Conservation (phyloP, 2,329 filamentous ascomycete species). For the Xylogone sp. region DNA sequence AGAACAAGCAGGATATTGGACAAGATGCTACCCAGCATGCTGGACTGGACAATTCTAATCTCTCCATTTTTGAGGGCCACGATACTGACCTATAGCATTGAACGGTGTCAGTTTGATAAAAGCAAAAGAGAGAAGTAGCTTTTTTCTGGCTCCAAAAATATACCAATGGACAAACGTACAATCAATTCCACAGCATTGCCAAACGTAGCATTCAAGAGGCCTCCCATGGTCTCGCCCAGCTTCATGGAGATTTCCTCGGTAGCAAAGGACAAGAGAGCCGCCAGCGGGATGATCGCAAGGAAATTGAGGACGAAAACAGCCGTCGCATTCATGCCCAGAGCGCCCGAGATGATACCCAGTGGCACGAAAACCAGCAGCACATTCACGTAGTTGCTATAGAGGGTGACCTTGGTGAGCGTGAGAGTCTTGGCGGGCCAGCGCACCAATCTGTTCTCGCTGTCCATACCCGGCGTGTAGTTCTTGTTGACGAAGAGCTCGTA, state of each 20-base stretch:
- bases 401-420: constrained; percentile 27
- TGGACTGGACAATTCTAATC: constrained; percentile 95
- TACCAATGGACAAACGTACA: too few relatives aligned
- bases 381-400: constrained; percentile 56
- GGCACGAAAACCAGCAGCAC: constrained; percentile 75
- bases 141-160: too few relatives aligned
- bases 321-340: constrained; percentile 46
- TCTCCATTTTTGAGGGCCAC: constrained; percentile 81
- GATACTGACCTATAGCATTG: constrained; percentile 69
- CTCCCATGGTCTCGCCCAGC: constrained; percentile 53
- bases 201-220: constrained; percentile 46
- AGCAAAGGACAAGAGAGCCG: constrained; percentile 47
- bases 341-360: constrained; percentile 65
- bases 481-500: constrained; percentile 21
- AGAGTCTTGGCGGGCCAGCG: constrained; percentile 20
- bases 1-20: constrained; percentile 90
- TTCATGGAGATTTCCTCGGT: constrained; percentile 54
- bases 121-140: too few relatives aligned
- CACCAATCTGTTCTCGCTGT: constrained; percentile 24
- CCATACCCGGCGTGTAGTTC: constrained; percentile 22
- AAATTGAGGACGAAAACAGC: constrained; percentile 56
- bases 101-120: too few relatives aligned
- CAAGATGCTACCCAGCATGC: constrained; percentile 93
- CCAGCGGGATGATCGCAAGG: constrained; percentile 55
- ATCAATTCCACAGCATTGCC: constrained; percentile 56